These are phyloP conservation scores for Aspergillus transmontanensis DNA, from an alignment of 2,329 filamentous ascomycete species.

Conservation along the genomic window DNA sequence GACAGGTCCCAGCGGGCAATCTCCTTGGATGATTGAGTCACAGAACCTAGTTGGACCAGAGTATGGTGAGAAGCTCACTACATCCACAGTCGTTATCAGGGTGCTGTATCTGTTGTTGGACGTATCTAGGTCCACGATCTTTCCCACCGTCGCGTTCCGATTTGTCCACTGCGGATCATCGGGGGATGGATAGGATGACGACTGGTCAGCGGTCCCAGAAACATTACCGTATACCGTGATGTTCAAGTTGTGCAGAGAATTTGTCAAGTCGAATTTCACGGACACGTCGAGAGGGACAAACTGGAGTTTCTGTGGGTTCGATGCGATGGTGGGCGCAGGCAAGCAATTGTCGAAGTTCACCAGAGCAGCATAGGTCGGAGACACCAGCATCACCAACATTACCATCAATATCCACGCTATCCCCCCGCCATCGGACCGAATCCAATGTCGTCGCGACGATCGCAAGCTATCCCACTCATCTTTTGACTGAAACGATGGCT, in stretches of 20 bases:
- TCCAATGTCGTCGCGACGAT: constrained; percentile 20
- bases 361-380: constrained; percentile 63
- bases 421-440: constrained; percentile 14
- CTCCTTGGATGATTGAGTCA: constrained; percentile 56
- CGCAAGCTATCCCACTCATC: constrained; percentile 27
- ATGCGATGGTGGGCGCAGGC: constrained; percentile 58
- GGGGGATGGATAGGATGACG: constrained; percentile 60
- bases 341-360: constrained; percentile 87
- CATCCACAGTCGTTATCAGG: constrained; percentile 69
- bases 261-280: constrained; percentile 68
- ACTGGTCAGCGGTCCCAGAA: constrained; percentile 63
- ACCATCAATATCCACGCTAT: constrained; percentile 23
- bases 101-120: constrained; percentile 69
- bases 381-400: constrained; percentile 24
- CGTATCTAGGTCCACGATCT: constrained; percentile 70
- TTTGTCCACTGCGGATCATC: constrained; percentile 65
- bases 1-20: constrained; percentile 75
- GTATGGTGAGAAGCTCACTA: constrained; percentile 76
- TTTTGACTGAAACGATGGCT: constrained; percentile 16
- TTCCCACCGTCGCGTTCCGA: constrained; percentile 65
- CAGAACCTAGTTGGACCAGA: constrained; percentile 67
- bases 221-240: constrained; percentile 91
- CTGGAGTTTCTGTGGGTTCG: constrained; percentile 67
- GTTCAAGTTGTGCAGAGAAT: constrained; percentile 66
- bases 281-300: constrained; percentile 76